Base-by-base conservation (phyloP, 2,329 filamentous ascomycete species). In the Sporothrix curviconia region DNA sequence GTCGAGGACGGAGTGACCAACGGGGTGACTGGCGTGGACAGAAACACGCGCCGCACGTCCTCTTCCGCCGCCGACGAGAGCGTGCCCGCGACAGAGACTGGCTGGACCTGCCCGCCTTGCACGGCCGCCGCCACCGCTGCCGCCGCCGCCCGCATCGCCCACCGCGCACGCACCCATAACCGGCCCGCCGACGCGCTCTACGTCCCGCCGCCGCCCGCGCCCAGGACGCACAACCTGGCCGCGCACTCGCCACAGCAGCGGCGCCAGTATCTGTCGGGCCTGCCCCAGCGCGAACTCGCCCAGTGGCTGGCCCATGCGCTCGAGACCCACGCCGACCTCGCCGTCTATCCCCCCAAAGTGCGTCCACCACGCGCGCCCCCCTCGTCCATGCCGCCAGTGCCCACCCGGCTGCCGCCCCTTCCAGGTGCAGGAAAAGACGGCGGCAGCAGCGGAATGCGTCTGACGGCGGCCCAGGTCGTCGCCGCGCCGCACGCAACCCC, bases 291-390 rank as follows among this genome's bases (percentile, higher is more conserved):
- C 9, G 76, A 84, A 39, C 75, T 92, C 1, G 80, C 90, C 47
- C 79, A 80, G 55, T 76, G 90, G 28, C 74, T 90, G 36, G 74
- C 89, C 59, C 78, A 80, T 61, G 77, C 83, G 58, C 81, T 81
- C 28, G 78, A 79, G 47, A 69, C 81, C 2, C 77, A 87, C 60
- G 85, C 87, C 3, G 78, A 84, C 55, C 73, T 91, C 6, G 81
- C 85, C 5, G 74, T 91, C 54, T 90, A 89, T 65, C 78, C 77
- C 46, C 37, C 56, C 3, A 39, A 12, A 14, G 28, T 3, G 58
- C 68, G 6, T 62, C 63, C 1, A 61, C 62, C 34, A n/a, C 9
- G 7, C 15, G 19, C 24, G 8, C 11, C 32, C 17, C 8, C 8
- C 32, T 11, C 32, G 32, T 32, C 28, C 28, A 11, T 11, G 6